phyloP scores from a whole-genome alignment of 805 yeast species.

The Cyberlindnera maclurae region DNA sequence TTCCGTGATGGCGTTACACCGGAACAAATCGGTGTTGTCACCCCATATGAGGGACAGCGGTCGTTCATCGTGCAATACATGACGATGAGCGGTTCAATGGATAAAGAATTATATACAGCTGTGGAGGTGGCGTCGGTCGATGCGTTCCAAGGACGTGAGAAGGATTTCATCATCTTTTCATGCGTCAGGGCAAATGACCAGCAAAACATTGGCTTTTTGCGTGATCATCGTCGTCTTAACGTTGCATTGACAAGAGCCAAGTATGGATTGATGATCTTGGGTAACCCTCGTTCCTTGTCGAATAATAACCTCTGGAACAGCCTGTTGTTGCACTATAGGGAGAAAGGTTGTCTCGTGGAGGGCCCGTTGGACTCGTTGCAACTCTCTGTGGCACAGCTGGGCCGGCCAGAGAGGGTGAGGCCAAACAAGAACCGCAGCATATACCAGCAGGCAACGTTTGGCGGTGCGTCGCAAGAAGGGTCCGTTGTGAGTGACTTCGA shows the following conservation, averaged over 20 bases:
- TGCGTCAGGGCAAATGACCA: slow-evolving; percentile 77
- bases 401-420: slow-evolving; percentile 21
- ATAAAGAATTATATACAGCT: slow-evolving; percentile 54
- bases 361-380: slow-evolving; percentile 80
- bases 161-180: slow-evolving; percentile 70
- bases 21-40: slow-evolving; percentile 81
- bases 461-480: slow-evolving; percentile 3
- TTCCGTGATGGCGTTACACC: slow-evolving; percentile 76
- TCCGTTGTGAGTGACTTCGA: slow-evolving; percentile 27
- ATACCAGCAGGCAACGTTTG: slow-evolving; percentile 8
- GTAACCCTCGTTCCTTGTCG: slow-evolving; percentile 75
- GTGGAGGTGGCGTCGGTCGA: slow-evolving; percentile 94
- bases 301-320: slow-evolving; percentile 73
- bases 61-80: slow-evolving; percentile 74
- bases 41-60: slow-evolving; percentile 93
- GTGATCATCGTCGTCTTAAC: slow-evolving; percentile 79
- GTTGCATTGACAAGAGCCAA: slow-evolving; percentile 88
- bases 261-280: slow-evolving; percentile 73
- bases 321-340: slow-evolving; percentile 69
- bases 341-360: slow-evolving; percentile 82
- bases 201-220: slow-evolving; percentile 73
- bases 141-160: slow-evolving; percentile 90
- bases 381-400: slow-evolving; percentile 54
- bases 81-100: slow-evolving; percentile 63
- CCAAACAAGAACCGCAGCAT: slow-evolving; percentile 6